These are phyloP conservation scores for Sporothrix schenckii DNA, from an alignment of 2,329 filamentous ascomycete species.

Conservation along the genomic window DNA sequence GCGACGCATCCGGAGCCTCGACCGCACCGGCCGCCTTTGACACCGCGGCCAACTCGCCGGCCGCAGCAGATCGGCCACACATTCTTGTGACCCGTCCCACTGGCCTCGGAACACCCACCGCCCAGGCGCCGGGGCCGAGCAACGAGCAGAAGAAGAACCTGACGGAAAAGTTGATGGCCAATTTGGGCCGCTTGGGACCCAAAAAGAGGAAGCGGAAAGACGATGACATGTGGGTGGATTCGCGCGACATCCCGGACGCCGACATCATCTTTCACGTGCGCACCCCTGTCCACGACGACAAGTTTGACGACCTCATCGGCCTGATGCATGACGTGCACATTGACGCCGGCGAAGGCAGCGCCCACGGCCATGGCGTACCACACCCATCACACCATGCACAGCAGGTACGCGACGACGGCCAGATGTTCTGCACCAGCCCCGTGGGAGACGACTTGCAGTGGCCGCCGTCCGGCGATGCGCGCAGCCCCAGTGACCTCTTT, in stretches of 20 bases:
- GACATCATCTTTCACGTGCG: background rate
- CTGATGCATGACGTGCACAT: slow-evolving; percentile 4
- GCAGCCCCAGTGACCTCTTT: background rate
- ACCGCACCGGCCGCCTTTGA: background rate
- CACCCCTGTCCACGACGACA: background rate
- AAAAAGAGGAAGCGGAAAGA: background rate
- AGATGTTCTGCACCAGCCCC: background rate
- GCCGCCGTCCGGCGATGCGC: background rate
- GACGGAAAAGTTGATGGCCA: background rate
- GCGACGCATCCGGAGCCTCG: background rate
- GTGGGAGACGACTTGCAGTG: background rate
- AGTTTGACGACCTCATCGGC: background rate
- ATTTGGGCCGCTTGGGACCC: background rate
- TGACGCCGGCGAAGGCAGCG: background rate
- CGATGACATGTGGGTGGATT: background rate
- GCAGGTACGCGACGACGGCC: background rate
- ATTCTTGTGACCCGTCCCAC: background rate
- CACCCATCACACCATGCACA: background rate
- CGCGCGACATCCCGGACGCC: background rate
- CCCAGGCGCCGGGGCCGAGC: background rate
- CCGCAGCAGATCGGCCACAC: background rate
- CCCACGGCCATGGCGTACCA: background rate
- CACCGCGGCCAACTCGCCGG: background rate
- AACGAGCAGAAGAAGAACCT: no score
- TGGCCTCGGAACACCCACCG: background rate